Base-by-base conservation (phyloP, 495 filamentous ascomycete genomes). In the Penicillium waksmanii region DNA sequence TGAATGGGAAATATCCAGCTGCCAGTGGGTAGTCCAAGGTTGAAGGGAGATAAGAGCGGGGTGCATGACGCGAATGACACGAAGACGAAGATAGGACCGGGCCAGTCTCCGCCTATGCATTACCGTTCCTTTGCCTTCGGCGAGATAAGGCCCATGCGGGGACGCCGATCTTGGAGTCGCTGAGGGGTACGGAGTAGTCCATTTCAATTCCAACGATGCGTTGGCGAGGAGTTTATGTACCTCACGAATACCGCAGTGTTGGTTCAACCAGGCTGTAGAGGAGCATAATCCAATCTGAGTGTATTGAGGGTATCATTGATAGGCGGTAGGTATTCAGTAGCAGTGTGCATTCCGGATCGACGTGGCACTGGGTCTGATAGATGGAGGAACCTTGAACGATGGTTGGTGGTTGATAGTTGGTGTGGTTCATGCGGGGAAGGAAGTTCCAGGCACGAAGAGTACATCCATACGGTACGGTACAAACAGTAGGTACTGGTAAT, bases 121-220 rank as follows among this genome's bases (percentile, higher is more conserved):
- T 44, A 44, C 42, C 42, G 42, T 44, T 44, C n/a, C 42, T 19
- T 44, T 44, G 42, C 17, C 42, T 44, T 44, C 42, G 12, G 17
- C 17, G 40, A 59, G 61, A 63, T 63, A 63, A 63, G 61, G 60
- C 55, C 43, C 56, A 63, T 63, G 61, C 61, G 61, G 61, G 61
- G 61, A 49, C 36, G 51, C 36, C 51, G 38, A 55, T 56, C 60
- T 51, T 56, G 58, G 60, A 55, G 40, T 25, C 47, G 42, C 42
- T 44, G 42, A 44, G 42, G 42, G 42, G 42, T 44, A 44, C 13
- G n/a, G 42, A 13, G 42, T 44, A 44, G 9, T 17, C n/a, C 13
- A 44, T 44, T 44, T 12, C 42, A 18, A 44, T 44, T 44, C n/a
- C 42, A 44, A 44, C 42, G 42, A 44, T 44, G 42, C 15, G n/a